These are phyloP conservation scores for Talaromyces piceae DNA, from an alignment of 2,329 filamentous ascomycete species.

Conservation along the genomic window DNA sequence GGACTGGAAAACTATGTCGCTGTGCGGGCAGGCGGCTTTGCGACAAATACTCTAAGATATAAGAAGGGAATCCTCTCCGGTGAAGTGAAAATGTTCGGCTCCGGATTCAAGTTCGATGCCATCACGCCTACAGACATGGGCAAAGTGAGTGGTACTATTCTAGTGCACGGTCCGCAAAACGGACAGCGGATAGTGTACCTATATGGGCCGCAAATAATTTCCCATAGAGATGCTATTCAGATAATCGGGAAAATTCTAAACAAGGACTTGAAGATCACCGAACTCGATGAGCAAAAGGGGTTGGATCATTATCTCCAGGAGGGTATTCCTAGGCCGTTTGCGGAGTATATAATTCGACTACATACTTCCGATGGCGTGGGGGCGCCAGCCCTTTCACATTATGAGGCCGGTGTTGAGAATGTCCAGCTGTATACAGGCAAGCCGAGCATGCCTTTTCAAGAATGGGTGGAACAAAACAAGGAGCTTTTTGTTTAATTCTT, in stretches of 20 bases:
- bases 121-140: slow-evolving; percentile 43
- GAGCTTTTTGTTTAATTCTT: too few species aligned
- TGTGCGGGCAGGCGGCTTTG: slow-evolving; percentile 39
- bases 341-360: slow-evolving; percentile 14
- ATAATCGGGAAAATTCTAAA: slow-evolving; percentile 25
- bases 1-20: slow-evolving; percentile 32
- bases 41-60: slow-evolving; percentile 34
- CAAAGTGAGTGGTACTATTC: slow-evolving; percentile 32
- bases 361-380: slow-evolving; percentile 3
- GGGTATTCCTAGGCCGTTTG: slow-evolving; percentile 15
- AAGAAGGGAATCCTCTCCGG: slow-evolving; percentile 21
- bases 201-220: slow-evolving; percentile 30
- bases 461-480: slow-evolving; percentile 29
- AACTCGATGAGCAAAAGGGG: slow-evolving; percentile 18
- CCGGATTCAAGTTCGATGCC: slow-evolving; percentile 29
- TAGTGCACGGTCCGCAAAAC: slow-evolving; percentile 26
- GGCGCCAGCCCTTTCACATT: slow-evolving; percentile 11
- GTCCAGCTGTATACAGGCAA: slow-evolving; percentile 26
- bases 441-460: slow-evolving; percentile 21
- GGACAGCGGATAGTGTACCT: slow-evolving; percentile 28
- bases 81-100: slow-evolving; percentile 25
- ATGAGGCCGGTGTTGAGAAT: slow-evolving; percentile 20
- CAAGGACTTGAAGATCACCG: slow-evolving; percentile 23
- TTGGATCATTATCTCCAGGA: slow-evolving; percentile 11
- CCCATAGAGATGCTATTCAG: slow-evolving; percentile 21